These are phyloP conservation scores for Aspergillaceae sp. DNA, from an alignment of 2,329 filamentous ascomycete species.

Conservation along the genomic window DNA sequence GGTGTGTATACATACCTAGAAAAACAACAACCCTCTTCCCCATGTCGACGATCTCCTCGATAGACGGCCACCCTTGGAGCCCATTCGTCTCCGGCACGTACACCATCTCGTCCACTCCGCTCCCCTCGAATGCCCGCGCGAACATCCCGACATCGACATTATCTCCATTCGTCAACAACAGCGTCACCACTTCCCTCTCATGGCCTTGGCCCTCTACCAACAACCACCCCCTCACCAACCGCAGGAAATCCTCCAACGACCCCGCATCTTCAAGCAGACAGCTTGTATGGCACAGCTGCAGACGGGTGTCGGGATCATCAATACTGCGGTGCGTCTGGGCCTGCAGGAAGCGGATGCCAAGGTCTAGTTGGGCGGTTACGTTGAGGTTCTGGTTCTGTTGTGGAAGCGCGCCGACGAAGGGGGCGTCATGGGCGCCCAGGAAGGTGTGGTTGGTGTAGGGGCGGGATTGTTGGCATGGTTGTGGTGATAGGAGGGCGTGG, in stretches of 20 bases:
- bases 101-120: constrained; percentile 24
- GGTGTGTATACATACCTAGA: constrained; percentile 22
- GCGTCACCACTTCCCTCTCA: constrained; percentile 52
- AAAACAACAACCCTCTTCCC: constrained; percentile 39
- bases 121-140: constrained; percentile 23
- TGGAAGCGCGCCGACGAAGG: constrained; percentile 51
- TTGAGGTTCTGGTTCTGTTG: constrained; percentile 54
- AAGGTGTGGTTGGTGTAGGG: constrained; percentile 54
- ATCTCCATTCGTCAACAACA: constrained; percentile 57
- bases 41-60: constrained; percentile 32
- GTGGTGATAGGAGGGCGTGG: constrained; percentile 4
- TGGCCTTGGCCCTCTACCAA: constrained; percentile 33
- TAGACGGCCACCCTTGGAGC: constrained; percentile 32
- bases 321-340: constrained; percentile 52
- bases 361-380: constrained; percentile 49
- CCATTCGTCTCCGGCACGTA: constrained; percentile 28
- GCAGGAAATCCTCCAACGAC: constrained; percentile 47
- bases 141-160: constrained; percentile 24
- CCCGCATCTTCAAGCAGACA: constrained; percentile 55
- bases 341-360: constrained; percentile 57
- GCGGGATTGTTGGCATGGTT: constrained; percentile 23
- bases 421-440: constrained; percentile 57
- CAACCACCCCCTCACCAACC: constrained; percentile 52
- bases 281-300: constrained; percentile 57
- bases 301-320: constrained; percentile 33